Base-by-base conservation (phyloP, 306 rosid genomes). In the Styphnolobium japonicum region DNA sequence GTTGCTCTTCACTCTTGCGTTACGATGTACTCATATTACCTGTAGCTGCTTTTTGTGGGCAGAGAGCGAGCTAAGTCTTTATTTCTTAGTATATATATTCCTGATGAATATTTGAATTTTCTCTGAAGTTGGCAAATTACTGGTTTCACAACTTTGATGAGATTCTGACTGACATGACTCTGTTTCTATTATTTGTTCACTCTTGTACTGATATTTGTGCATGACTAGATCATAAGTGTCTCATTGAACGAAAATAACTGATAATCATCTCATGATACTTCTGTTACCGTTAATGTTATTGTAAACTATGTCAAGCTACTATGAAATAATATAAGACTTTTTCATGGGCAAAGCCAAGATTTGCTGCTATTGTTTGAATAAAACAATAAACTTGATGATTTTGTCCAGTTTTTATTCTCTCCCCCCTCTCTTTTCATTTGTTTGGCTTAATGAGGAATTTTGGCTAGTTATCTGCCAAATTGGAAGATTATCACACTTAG, bases 171-270 rank as follows among this genome's bases (percentile, higher is more conserved):
- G 42, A 29, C 42, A 21, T 60, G 55, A 63, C 70, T 70, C 65
- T 67, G 71, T 69, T 80, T 37, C 66, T 48, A 45, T 49, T 70
- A 37, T 52, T 7, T 31, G 51, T 48, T 49, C 53, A 62, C 63
- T 71, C 56, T 71, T 62, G 68, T 69, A 39, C 39, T 10, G 37
- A 21, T 18, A 69, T 82, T 37, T 61, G 53, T 42, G 82, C 82
- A 39, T 42, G 42, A 25, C 42, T 49, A 37, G 65, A 21, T 12
- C 37, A 6, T 21, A 18, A 72, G 70, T 69, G 67, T 27, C 78
- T 52, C 34, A 8, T 37, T 71, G 73, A 63, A 31, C 23, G 37
- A 62, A 62, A 45, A n/a, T 68, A 52, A 25, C 70, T 5, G 51
- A 36, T 58, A 34, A 48, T 73, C 61, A 57, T 76, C 48, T 29